These are phyloP conservation scores for Paraurostyla sp. DNA, from an alignment of 73 alveolate genomes.

Conservation along the genomic window DNA sequence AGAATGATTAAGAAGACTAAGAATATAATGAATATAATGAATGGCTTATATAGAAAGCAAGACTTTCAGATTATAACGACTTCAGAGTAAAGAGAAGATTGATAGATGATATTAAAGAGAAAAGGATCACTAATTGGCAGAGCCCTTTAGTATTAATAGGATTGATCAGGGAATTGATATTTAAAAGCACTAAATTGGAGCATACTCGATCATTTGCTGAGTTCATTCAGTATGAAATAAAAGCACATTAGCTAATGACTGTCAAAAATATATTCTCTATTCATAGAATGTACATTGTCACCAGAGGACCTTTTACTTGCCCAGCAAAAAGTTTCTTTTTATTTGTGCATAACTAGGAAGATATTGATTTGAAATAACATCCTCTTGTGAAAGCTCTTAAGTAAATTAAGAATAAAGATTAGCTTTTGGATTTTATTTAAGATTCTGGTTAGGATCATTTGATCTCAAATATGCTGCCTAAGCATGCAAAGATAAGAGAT, in stretches of 20 bases:
- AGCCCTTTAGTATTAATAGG: background rate
- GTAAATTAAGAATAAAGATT: background rate
- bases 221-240: background rate
- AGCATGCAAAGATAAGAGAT: background rate
- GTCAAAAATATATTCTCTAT: background rate
- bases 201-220: background rate
- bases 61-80: background rate
- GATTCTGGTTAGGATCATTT: background rate
- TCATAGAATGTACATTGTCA: constrained; percentile 9
- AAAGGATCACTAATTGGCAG: background rate
- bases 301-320: constrained; percentile 40
- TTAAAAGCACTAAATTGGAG: background rate
- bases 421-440: constrained; percentile 4
- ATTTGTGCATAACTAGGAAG: constrained; percentile 28
- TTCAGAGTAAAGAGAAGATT: background rate
- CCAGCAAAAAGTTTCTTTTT: constrained; percentile 11
- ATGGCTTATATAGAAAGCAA: background rate
- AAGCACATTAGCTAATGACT: background rate
- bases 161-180: background rate
- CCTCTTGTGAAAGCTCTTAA: background rate
- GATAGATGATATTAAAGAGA: constrained; percentile 2
- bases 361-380: background rate
- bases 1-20: background rate
- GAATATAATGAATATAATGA: background rate
- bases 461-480: background rate